These are phyloP conservation scores for Porcisia hertigi DNA, from an alignment of 208 protist genomes.

Conservation along the genomic window DNA sequence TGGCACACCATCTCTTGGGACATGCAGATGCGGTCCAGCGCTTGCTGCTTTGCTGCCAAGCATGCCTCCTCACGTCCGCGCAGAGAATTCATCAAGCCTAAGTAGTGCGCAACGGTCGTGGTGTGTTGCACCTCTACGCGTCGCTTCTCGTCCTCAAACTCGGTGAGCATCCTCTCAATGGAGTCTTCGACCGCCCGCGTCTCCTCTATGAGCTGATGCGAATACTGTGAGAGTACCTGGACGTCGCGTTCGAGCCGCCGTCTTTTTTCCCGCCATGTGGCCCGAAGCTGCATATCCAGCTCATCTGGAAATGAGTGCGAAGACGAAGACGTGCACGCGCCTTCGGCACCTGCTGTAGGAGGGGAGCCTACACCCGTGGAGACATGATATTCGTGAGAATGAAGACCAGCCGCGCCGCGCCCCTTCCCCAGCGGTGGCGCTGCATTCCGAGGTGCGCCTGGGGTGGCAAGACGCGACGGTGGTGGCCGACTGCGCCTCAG, in stretches of 20 bases:
- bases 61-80: constrained; percentile 41
- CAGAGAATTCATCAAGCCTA: constrained; percentile 18
- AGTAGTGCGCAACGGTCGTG: constrained; percentile 19
- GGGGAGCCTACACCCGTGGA: neutral
- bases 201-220: constrained; percentile 16
- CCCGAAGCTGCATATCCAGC: constrained; percentile 1
- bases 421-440: neutral
- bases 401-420: neutral
- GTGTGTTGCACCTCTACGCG: constrained; percentile 18
- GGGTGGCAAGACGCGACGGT: neutral
- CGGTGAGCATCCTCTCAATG: constrained; percentile 32
- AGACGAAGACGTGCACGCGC: neutral
- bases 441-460: neutral
- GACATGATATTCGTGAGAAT: neutral
- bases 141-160: constrained; percentile 31
- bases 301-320: neutral
- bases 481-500: neutral
- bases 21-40: constrained; percentile 31
- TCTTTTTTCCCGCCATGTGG: constrained; percentile 26
- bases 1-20: constrained; percentile 26
- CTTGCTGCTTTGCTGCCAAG: constrained; percentile 34
- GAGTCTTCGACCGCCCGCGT: constrained; percentile 27
- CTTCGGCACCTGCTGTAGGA: neutral
- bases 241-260: constrained; percentile 24
- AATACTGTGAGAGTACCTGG: constrained; percentile 7